A percentile compares a stretch with the other conserved stretches of the same genome.
Evolutionary conservation across 495 filamentous ascomycete genomes (phyloP).

Genomic region (Astrothelium subdiscretum): DNA sequence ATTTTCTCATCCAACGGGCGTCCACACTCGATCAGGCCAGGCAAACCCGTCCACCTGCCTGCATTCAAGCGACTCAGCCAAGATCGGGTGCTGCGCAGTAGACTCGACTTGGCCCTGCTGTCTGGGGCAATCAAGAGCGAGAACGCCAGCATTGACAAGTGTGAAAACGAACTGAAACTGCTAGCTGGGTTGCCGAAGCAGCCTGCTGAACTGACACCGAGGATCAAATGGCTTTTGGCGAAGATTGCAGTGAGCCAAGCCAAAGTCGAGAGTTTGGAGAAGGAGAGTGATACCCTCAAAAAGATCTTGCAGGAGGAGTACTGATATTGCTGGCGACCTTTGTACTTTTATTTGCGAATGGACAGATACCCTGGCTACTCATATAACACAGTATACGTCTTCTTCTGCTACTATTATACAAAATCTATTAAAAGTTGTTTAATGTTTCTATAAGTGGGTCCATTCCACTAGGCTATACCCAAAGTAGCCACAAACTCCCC

Average conservation of each 20-base stretch:
- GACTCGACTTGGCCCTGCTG: conserved; percentile 63
- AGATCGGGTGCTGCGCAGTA: conserved; percentile 59
- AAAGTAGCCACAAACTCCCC: no score
- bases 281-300: conserved; percentile 58
- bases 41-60: conserved; percentile 76
- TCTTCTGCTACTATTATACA: not conserved
- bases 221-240: conserved; percentile 57
- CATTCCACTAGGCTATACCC: no score
- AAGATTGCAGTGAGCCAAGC: conserved; percentile 62
- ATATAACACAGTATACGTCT: not conserved
- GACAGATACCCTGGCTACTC: not conserved
- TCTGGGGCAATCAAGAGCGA: conserved; percentile 58
- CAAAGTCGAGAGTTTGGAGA: conserved; percentile 66
- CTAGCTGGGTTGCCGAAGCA: conserved; percentile 49
- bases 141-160: conserved; percentile 62
- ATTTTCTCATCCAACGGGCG: conserved; percentile 62
- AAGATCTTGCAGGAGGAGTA: conserved; percentile 38
- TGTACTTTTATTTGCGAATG: not conserved
- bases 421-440: no score
- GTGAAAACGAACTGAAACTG: conserved; percentile 62
- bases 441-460: no score
- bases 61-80: conserved; percentile 61
- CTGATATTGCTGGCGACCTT: conserved; percentile 2
- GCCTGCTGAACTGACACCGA: conserved; percentile 46
- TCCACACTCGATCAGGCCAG: conserved; percentile 62